Percentiles rank a stretch among this genome's conserved stretches.
phyloP scores from a whole-genome alignment of 2,329 filamentous ascomycete genomes.

The Ophiosphaerella narmari region DNA sequence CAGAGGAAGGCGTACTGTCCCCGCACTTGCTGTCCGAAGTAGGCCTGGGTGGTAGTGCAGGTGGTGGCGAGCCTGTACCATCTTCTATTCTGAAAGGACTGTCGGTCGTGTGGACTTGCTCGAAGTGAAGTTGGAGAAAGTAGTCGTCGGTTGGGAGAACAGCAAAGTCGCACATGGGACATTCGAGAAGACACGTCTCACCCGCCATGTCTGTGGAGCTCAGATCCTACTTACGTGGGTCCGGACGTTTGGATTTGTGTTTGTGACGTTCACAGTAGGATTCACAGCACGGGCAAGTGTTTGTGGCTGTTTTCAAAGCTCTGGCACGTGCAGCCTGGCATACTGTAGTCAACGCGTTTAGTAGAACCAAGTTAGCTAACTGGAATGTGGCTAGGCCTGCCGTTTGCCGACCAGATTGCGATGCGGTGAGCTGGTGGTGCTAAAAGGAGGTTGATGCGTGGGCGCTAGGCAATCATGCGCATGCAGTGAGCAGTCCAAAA shows the following conservation, averaged over 20 bases:
- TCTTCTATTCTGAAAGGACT: slow-evolving; percentile 44
- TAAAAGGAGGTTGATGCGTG: slow-evolving; percentile 7
- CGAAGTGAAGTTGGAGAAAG: slow-evolving; percentile 46
- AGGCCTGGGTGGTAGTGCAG: slow-evolving; percentile 25
- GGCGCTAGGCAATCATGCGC: neutral
- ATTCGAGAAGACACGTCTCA: slow-evolving; percentile 32
- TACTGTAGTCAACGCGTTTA: slow-evolving; percentile 3
- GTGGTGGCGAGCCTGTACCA: slow-evolving; percentile 34
- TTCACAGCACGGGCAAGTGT: slow-evolving; percentile 11
- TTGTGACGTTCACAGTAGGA: neutral
- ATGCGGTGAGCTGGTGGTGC: slow-evolving; percentile 1
- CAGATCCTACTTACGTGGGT: slow-evolving; percentile 2
- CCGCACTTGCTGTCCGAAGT: slow-evolving; percentile 20
- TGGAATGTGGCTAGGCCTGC: neutral
- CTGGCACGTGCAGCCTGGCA: slow-evolving; percentile 23
- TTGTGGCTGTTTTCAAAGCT: slow-evolving; percentile 12
- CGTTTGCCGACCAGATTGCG: neutral
- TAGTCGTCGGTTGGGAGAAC: slow-evolving; percentile 37
- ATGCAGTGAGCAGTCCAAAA: neutral
- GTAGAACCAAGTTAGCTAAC: no score
- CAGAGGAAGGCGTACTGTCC: slow-evolving; percentile 33
- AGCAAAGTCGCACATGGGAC: slow-evolving; percentile 43
- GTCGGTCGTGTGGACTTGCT: slow-evolving; percentile 46
- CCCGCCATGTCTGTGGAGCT: slow-evolving; percentile 17
- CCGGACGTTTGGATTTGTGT: neutral